Evolutionary conservation across 306 rosid species (phyloP), one percentile per base, ranked within the genome.

Genomic region (Betula pendula): DNA sequence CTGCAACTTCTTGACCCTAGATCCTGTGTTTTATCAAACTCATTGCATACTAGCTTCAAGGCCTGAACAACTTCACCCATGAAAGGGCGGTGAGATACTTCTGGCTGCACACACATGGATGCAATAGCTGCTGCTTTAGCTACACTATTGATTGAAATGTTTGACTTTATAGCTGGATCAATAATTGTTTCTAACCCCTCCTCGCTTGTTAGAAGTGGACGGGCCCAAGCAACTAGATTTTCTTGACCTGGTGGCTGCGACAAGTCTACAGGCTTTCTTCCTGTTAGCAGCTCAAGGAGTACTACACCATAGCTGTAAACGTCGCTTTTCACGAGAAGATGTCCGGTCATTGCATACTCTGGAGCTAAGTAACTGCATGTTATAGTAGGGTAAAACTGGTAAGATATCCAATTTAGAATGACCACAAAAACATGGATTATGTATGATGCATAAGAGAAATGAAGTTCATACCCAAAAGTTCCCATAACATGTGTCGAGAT

Each of bases 41-140:
- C 99, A 38, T 78, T 88, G 83, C 99, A 91, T 43, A 95, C 99
- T 16, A 95, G 93, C 89, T 95, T 91, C 79, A 92, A 82, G 63
- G 98, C 98, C 84, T 95, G 99, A 80, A 95, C 94, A 60, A 95
- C 99, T 87, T 95, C 99, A 1, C 99, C 97, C 99, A 95, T 95
- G 91, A 90, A 95, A 25, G 98, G 98, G 10, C 98, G 91, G 69
- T 92, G 98, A 51, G 94, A 84, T 27, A 91, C 98, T 85, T 95
- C 99, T 0, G 98, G 98, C 74, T 95, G 99, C 73, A 95, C 95
- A 29, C 99, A 95, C 97, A 91, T 95, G 17, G 99, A 95, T 63
- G 97, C 97, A 66, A 95, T 95, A 53, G 98, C 99, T n/a, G 99
- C 97, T 17, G 91, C 93, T 87, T 91, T 95, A 48, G 91, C 82